Percentiles rank a stretch among this genome's conserved stretches.
Evolutionary conservation across 2,329 filamentous ascomycete genomes (phyloP).

Genomic region (Drechslerella dactyloides): DNA sequence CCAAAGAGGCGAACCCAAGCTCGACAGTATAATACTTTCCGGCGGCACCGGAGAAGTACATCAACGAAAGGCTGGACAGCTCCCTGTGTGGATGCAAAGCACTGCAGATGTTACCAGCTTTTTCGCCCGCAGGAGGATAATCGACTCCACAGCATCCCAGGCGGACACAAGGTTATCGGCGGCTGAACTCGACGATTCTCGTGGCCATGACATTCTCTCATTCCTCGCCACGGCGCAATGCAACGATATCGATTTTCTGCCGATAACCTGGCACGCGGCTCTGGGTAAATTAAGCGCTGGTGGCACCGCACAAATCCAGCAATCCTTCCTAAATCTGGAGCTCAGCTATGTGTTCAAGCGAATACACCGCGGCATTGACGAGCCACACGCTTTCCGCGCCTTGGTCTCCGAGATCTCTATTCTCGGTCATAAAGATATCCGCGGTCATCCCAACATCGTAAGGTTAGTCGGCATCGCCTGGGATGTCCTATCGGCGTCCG

Average conservation of each 20-base stretch:
- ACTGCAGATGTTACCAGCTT: conserved; percentile 1
- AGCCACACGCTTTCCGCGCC: conserved; percentile 24
- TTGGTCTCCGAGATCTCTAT: conserved; percentile 2
- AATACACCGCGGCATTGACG: conserved; percentile 23
- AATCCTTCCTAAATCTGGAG: conserved; percentile 38
- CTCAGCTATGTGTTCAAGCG: conserved; percentile 53
- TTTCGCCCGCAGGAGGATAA: conserved; percentile 7
- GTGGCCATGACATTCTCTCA: conserved; percentile 37
- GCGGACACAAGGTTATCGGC: background rate
- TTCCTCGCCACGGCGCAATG: conserved; percentile 48
- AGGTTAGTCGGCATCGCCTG: conserved; percentile 49
- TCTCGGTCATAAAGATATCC: conserved; percentile 36
- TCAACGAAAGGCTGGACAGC: no score
- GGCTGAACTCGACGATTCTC: background rate
- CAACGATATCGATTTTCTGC: conserved; percentile 50
- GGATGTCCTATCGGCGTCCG: conserved; percentile 16
- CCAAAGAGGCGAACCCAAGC: no score
- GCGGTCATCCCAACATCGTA: conserved; percentile 40
- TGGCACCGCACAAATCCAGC: conserved; percentile 38
- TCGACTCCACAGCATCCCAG: background rate
- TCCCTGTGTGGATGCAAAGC: no score
- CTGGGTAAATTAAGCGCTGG: conserved; percentile 41
- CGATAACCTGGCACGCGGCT: conserved; percentile 51
- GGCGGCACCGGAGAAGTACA: no score
- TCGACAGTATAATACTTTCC: no score